Conservation (phyloP, 148 eudicot genomes). For the Suaeda aralocaspica region DNA sequence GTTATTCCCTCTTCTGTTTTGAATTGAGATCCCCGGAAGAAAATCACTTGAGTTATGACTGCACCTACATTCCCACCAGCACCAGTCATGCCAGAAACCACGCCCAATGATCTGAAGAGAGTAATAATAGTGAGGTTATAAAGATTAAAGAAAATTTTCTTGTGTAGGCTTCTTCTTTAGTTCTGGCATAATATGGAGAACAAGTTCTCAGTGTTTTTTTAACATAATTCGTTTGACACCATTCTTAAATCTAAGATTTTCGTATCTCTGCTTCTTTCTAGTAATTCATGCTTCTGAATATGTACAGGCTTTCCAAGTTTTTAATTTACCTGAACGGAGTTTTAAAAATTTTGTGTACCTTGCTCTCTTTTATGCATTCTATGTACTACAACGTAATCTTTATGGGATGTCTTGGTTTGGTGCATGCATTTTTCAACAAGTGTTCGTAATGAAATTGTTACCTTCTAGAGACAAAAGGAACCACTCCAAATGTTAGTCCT, state of each 20-base stretch:
- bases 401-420: not conserved
- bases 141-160: slow-evolving; percentile 46
- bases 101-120: slow-evolving; percentile 22
- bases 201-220: too few species aligned
- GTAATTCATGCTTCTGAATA: too few species aligned
- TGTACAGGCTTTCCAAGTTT: too few species aligned
- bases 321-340: too few species aligned
- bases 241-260: too few species aligned
- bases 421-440: not conserved
- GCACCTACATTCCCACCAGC: not conserved
- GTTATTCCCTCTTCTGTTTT: slow-evolving; percentile 56
- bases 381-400: too few species aligned
- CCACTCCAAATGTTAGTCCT: slow-evolving; percentile 79
- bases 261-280: too few species aligned
- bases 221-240: too few species aligned
- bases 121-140: not conserved
- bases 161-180: slow-evolving; percentile 46
- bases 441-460: slow-evolving; percentile 16
- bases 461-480: slow-evolving; percentile 85
- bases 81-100: not conserved
- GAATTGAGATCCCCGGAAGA: slow-evolving; percentile 56
- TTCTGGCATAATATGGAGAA: too few species aligned
- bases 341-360: too few species aligned
- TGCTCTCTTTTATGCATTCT: too few species aligned
- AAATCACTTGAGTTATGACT: not conserved